These are phyloP conservation scores for Bipolaris victoriae DNA, from an alignment of 2,329 filamentous ascomycete species.

Conservation along the genomic window DNA sequence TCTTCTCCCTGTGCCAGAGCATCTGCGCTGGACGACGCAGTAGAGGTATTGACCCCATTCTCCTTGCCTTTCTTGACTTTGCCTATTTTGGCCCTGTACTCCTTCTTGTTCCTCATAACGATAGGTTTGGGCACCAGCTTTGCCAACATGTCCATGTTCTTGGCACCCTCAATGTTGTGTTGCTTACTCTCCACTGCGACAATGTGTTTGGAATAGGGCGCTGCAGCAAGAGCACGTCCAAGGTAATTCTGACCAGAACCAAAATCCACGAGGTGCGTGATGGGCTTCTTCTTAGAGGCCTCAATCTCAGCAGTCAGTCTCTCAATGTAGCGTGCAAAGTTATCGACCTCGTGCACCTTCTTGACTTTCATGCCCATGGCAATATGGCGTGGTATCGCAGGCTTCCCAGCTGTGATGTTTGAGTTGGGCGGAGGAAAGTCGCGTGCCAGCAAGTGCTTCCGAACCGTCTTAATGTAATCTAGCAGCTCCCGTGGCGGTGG, in stretches of 20 bases:
- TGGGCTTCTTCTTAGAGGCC: slow-evolving; percentile 45
- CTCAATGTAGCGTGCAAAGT: slow-evolving; percentile 87
- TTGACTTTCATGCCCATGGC: slow-evolving; percentile 94
- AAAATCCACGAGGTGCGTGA: slow-evolving; percentile 93
- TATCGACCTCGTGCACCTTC: slow-evolving; percentile 90
- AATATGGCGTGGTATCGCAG: slow-evolving; percentile 71
- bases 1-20: neutral
- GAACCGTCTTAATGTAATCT: slow-evolving; percentile 73
- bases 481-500: slow-evolving; percentile 64
- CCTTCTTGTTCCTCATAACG: slow-evolving; percentile 82
- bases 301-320: slow-evolving; percentile 64
- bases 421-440: slow-evolving; percentile 56
- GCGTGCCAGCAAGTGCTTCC: slow-evolving; percentile 70
- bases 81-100: slow-evolving; percentile 62
- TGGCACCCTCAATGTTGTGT: slow-evolving; percentile 85
- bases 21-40: neutral
- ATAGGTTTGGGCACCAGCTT: slow-evolving; percentile 75
- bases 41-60: slow-evolving; percentile 22
- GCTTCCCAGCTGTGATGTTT: slow-evolving; percentile 48
- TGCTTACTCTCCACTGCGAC: slow-evolving; percentile 89
- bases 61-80: slow-evolving; percentile 52
- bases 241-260: slow-evolving; percentile 97
- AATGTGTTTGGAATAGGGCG: slow-evolving; percentile 84
- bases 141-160: slow-evolving; percentile 81
- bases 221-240: slow-evolving; percentile 81